phyloP scores from a whole-genome alignment of 148 eudicot genomes.

The Heliosperma pusillum region DNA sequence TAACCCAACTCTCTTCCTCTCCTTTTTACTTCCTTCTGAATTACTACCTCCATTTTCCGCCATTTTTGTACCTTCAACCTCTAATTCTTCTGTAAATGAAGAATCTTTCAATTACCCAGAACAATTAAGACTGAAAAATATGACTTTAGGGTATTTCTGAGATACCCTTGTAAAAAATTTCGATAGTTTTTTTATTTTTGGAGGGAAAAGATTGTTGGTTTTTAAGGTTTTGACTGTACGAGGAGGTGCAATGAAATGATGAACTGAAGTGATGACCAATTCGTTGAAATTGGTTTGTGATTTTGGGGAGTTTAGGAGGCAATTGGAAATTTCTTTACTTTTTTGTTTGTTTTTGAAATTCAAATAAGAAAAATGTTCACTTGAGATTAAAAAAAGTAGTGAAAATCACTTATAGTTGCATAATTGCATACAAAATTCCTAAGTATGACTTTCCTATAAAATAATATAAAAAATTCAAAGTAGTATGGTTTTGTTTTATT shows the following conservation, averaged over 20 bases:
- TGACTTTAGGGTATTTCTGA: neutral
- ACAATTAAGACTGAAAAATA: neutral
- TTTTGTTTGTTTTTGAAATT: too few relatives aligned
- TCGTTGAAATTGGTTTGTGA: neutral
- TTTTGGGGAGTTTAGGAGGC: neutral
- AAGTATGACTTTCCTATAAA: too few relatives aligned
- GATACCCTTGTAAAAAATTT: neutral
- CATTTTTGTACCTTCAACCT: neutral
- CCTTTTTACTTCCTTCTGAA: conserved; percentile 11
- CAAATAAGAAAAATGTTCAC: neutral
- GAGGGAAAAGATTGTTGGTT: neutral
- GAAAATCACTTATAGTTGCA: too few relatives aligned
- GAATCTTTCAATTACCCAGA: neutral
- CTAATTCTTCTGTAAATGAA: neutral
- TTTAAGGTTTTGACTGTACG: neutral
- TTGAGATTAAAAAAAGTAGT: too few relatives aligned
- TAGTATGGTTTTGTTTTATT: too few relatives aligned
- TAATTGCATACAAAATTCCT: too few relatives aligned
- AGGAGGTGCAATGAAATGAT: neutral
- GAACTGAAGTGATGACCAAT: too few relatives aligned
- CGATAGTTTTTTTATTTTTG: neutral
- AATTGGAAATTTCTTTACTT: neutral
- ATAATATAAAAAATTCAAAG: too few relatives aligned
- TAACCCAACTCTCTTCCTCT: conserved; percentile 61
- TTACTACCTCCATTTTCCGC: conserved; percentile 9